These are phyloP conservation scores for Abelmoschus esculentus DNA, from an alignment of 345 rosid species.

Conservation along the genomic window DNA sequence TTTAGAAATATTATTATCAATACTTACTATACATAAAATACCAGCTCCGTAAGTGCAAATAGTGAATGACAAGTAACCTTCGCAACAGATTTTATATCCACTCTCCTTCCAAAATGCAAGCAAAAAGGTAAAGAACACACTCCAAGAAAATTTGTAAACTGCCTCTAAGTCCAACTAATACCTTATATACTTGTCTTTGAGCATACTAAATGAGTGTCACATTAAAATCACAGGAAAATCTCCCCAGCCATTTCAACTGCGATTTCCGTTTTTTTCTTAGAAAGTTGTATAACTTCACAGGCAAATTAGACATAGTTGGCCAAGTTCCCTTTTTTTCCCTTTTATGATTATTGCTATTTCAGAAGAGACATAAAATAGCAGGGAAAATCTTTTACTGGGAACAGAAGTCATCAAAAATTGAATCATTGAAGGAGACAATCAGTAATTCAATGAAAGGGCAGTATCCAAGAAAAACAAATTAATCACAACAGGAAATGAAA, in stretches of 20 bases:
- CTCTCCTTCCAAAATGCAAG: not conserved
- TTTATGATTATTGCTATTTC: not conserved
- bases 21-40: not conserved
- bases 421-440: not conserved
- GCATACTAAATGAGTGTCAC: not conserved
- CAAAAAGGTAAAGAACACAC: not conserved
- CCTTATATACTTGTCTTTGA: not conserved
- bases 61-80: not conserved
- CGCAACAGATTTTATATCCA: not conserved
- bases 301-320: not conserved
- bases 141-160: not conserved
- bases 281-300: not conserved
- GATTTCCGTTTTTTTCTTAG: not conserved
- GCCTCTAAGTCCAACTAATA: not conserved
- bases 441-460: not conserved
- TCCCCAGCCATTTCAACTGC: not conserved
- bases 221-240: not conserved
- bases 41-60: not conserved
- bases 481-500: slow-evolving; percentile 8
- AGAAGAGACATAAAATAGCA: not conserved
- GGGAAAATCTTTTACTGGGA: not conserved
- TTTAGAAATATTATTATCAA: not conserved
- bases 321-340: not conserved
- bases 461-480: not conserved
- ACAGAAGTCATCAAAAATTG: not conserved